Conservation (phyloP, 768 basidiomycete genomes). For the Trametes meyenii region DNA sequence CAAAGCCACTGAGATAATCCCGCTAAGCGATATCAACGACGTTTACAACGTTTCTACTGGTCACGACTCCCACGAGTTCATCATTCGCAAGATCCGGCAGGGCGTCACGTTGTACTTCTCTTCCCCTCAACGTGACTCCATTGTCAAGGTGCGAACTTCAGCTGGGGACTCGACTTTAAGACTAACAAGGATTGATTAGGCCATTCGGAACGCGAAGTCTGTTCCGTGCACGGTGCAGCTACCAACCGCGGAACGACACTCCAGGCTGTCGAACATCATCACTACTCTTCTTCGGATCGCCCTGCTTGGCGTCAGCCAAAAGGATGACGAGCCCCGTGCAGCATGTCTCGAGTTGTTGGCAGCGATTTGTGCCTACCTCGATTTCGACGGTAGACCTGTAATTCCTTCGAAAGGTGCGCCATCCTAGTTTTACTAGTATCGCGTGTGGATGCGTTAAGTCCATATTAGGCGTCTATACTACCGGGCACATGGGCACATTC, state of each 20-base stretch:
- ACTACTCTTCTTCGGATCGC: conserved; percentile 87
- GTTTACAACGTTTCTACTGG: conserved; percentile 81
- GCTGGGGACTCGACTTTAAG: background rate
- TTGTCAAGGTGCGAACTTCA: conserved; percentile 62
- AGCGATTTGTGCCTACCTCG: conserved; percentile 75
- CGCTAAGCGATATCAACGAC: conserved; percentile 81
- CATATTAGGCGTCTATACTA: conserved; percentile 64
- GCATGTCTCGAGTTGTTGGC: conserved; percentile 82
- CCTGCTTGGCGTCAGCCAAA: conserved; percentile 72
- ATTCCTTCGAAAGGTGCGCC: conserved; percentile 67
- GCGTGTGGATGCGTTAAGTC: background rate
- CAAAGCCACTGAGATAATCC: conserved; percentile 81
- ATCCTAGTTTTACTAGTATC: background rate
- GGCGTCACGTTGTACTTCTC: conserved; percentile 78
- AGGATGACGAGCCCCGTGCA: conserved; percentile 75
- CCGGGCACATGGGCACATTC: conserved; percentile 65
- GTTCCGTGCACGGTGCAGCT: conserved; percentile 60
- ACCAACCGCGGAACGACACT: conserved; percentile 62
- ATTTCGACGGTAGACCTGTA: conserved; percentile 72
- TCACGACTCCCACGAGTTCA: conserved; percentile 77
- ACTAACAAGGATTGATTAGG: conserved; percentile 40
- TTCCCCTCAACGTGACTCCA: conserved; percentile 64
- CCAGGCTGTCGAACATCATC: conserved; percentile 81
- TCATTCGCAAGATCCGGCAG: conserved; percentile 73
- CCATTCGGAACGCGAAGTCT: conserved; percentile 76